A percentile compares a stretch with the other conserved stretches of the same genome.
phyloP scores from a whole-genome alignment of 2,329 filamentous ascomycete genomes.

The Ophiostoma quercus region DNA sequence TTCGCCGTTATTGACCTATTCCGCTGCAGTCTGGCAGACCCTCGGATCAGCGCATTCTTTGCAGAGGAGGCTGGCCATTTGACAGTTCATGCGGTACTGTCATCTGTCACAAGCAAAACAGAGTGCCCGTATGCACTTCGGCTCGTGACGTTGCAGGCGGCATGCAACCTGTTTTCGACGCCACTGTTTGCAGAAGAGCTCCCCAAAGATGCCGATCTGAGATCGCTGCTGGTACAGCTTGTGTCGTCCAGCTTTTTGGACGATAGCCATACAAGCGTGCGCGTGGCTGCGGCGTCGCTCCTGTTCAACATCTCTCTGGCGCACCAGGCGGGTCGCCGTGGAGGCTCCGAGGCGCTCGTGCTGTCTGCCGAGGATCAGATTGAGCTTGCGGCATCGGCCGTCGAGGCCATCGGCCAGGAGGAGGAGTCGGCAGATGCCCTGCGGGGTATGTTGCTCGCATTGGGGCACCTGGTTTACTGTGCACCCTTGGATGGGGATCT shows the following conservation, averaged over 20 bases:
- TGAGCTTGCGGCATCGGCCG: constrained; percentile 71
- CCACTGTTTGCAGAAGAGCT: constrained; percentile 64
- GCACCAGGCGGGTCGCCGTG: constrained; percentile 46
- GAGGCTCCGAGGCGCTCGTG: not conserved
- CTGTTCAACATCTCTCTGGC: constrained; percentile 74
- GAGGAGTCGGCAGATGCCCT: constrained; percentile 63
- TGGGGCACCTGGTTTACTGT: constrained; percentile 72
- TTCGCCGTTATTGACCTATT: constrained; percentile 86
- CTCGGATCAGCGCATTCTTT: constrained; percentile 73
- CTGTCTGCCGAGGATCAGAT: constrained; percentile 68
- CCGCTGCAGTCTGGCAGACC: constrained; percentile 69
- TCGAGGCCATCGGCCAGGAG: constrained; percentile 65
- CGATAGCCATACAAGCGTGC: constrained; percentile 63
- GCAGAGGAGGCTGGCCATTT: constrained; percentile 65
- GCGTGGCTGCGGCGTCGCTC: constrained; percentile 75
- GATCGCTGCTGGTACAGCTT: constrained; percentile 58
- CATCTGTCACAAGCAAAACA: constrained; percentile 51
- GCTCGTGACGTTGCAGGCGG: constrained; percentile 75
- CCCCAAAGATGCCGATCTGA: constrained; percentile 47
- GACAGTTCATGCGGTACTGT: constrained; percentile 58
- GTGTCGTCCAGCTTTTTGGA: constrained; percentile 76
- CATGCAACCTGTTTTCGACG: constrained; percentile 78
- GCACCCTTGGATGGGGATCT: constrained; percentile 66
- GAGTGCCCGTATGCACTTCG: constrained; percentile 73
- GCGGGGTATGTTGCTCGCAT: constrained; percentile 67